Evolutionary conservation across 2,329 filamentous ascomycete species (phyloP), one percentile per base, ranked within the genome.

Genomic region (Magnaporthales sp.): DNA sequence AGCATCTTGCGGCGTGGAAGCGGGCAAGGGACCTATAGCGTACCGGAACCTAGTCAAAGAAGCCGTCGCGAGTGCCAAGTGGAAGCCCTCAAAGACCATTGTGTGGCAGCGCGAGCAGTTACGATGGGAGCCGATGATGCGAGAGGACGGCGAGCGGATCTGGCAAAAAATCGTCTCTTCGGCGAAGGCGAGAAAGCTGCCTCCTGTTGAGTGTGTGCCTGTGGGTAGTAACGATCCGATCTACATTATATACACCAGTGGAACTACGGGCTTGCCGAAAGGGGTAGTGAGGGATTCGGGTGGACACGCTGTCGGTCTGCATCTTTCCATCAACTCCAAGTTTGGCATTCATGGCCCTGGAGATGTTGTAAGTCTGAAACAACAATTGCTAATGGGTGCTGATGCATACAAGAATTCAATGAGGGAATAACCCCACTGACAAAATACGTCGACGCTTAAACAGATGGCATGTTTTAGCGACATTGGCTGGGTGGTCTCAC

Each of bases 161-260:
- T 97, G 93, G 93, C 89, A 92, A 73, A 81, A 86, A 67, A 79
- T 96, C 22, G 87, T 92, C 4, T 87, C 88, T 72, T 91, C 89
- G 71, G 91, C 89, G 3, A 84, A 79, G 61, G 85, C 86, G 58
- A 82, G 91, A 68, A 89, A 84, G 73, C 29, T 66, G n/a, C 22
- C 64, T 7, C 51, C 51, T 22, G 91, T 91, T 0, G 88, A 83
- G 7, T 90, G 91, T 67, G 92, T 96, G 13, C 87, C 93, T 0
- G 88, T 97, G 1, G 87, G 85, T 69, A 91, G 91, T 65, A 88
- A 85, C 8, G 92, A 97, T 71, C 86, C 86, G 0, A 79, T 96
- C n/a, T 97, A 97, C 76, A 91, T 96, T 71, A 96, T 96, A 67
- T 94, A 96, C 74, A 96, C 92, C 0, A 92, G 89, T 64, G 88